Base-by-base conservation (phyloP, 2,329 filamentous ascomycete species). In the Byssothecium circinans region DNA sequence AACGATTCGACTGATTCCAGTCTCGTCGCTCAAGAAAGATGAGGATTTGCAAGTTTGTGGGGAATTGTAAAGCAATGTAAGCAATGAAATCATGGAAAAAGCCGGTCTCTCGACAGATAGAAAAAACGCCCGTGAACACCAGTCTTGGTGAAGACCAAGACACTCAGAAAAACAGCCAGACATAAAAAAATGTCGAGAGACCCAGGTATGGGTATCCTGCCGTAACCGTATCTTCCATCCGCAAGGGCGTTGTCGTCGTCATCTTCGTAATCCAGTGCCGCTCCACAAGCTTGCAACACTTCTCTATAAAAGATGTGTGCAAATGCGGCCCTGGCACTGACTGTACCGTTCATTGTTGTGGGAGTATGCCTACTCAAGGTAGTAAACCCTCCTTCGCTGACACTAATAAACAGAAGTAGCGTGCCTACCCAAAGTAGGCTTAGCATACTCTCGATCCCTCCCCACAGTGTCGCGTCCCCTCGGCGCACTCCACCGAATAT, bases 401-500 rank as follows among this genome's bases (percentile, higher is more conserved):
- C 30, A 32, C 57, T 62, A 69, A 47, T 65, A 68, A 29, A 60
- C 64, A 47, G 53, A 63, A n/a, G 64, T 67, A 17, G 60, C 54
- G 19, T 55, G 55, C 40, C 64, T 58, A 12, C 56, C 44, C 6
- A 69, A 41, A 12, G 22, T 38, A 25, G 65, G 65, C 50, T 64
- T 68, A 34, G 53, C 35, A 30, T 49, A 55, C 18, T 63, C 62
- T 27, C 52, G 44, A 10, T 62, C 62, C 37, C 41, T 18, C 10
- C 49, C 50, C 14, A 41, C 30, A 6, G 52, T 40, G 6, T 67
- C 62, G n/a, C 59, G 49, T 23, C 49, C 43, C n/a, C 53, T 48
- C 0, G 60, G 55, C 20, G 58, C 58, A 32, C 44, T 52, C 54
- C 58, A 70, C 8, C 59, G 64, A 33, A 76, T 58, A 40, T 74